Conservation (phyloP, 108 stramenopile species). For the Mayamaea pseudoterrestris region DNA sequence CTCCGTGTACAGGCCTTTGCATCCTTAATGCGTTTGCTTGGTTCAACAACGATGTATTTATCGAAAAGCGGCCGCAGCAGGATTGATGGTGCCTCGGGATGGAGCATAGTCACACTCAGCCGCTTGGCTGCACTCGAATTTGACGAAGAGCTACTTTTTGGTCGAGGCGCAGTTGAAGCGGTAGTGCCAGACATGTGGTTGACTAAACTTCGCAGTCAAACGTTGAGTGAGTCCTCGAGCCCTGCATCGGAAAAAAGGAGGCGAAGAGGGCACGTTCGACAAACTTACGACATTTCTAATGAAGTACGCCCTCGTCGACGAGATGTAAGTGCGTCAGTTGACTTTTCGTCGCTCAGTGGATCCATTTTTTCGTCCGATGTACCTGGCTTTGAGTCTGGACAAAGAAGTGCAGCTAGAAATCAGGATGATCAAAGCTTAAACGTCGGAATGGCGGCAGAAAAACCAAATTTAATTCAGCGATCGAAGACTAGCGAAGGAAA, state of each 20-base stretch:
- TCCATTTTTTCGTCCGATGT: too few relatives aligned
- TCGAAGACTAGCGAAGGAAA: neutral
- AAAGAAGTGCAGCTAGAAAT: too few relatives aligned
- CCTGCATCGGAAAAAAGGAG: constrained; percentile 1
- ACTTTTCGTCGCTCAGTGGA: too few relatives aligned
- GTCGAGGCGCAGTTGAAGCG: constrained; percentile 12
- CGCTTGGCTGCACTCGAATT: constrained; percentile 43
- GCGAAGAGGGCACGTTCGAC: constrained; percentile 18
- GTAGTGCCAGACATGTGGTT: neutral
- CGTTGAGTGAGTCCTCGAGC: too few relatives aligned
- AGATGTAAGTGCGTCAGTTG: too few relatives aligned
- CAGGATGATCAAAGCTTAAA: too few relatives aligned
- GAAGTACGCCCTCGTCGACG: too few relatives aligned
- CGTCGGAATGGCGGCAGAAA: too few relatives aligned
- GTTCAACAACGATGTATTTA: constrained; percentile 28
- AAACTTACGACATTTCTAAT: constrained; percentile 23
- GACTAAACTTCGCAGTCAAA: too few relatives aligned
- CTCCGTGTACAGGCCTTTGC: constrained; percentile 76
- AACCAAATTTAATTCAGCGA: too few relatives aligned
- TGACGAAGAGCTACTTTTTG: constrained; percentile 52
- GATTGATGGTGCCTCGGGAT: constrained; percentile 56
- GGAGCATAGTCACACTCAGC: constrained; percentile 33
- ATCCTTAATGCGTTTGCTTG: constrained; percentile 16
- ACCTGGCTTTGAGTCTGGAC: too few relatives aligned
- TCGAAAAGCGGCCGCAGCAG: constrained; percentile 55